Percentiles rank a stretch among this genome's conserved stretches.
Evolutionary conservation across 805 yeast species (phyloP).

Genomic region (Candida hispaniensis): DNA sequence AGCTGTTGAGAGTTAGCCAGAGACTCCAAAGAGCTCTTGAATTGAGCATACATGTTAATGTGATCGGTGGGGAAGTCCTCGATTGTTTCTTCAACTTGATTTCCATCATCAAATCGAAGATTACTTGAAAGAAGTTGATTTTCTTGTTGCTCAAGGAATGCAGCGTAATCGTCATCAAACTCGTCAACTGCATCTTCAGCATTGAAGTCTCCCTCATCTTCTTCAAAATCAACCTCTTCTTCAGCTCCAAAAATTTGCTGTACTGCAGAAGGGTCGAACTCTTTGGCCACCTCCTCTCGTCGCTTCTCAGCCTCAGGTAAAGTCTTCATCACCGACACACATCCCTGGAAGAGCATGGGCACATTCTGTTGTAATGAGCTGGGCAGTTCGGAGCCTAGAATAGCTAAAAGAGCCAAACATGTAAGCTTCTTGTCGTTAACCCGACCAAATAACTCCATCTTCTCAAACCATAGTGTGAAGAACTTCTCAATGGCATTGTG

Average conservation of each 20-base stretch:
- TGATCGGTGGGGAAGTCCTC: constrained; percentile 70
- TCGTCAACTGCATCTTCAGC: constrained; percentile 26
- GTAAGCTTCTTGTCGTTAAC: constrained; percentile 77
- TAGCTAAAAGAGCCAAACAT: constrained; percentile 51
- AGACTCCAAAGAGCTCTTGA: constrained; percentile 43
- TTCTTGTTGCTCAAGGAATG: constrained; percentile 27
- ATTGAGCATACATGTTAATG: constrained; percentile 57
- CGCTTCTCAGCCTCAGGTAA: constrained; percentile 64
- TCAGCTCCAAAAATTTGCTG: constrained; percentile 25
- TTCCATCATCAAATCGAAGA: constrained; percentile 44
- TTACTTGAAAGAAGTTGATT: constrained; percentile 26
- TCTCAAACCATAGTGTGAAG: constrained; percentile 56
- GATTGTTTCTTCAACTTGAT: constrained; percentile 67
- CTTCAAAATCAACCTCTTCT: constrained; percentile 33
- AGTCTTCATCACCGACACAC: constrained; percentile 44
- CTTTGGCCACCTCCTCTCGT: constrained; percentile 52
- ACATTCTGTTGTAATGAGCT: constrained; percentile 27
- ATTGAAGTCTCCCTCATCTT: constrained; percentile 24
- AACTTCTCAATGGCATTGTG: constrained; percentile 38
- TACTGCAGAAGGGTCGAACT: constrained; percentile 33
- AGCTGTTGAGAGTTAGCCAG: constrained; percentile 40
- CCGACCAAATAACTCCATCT: constrained; percentile 45
- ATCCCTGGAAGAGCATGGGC: constrained; percentile 41
- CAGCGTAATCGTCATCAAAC: constrained; percentile 31
- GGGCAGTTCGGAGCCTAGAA: constrained; percentile 34